These are phyloP conservation scores for Russula vinacea DNA, from an alignment of 768 basidiomycete genomes.

Conservation along the genomic window DNA sequence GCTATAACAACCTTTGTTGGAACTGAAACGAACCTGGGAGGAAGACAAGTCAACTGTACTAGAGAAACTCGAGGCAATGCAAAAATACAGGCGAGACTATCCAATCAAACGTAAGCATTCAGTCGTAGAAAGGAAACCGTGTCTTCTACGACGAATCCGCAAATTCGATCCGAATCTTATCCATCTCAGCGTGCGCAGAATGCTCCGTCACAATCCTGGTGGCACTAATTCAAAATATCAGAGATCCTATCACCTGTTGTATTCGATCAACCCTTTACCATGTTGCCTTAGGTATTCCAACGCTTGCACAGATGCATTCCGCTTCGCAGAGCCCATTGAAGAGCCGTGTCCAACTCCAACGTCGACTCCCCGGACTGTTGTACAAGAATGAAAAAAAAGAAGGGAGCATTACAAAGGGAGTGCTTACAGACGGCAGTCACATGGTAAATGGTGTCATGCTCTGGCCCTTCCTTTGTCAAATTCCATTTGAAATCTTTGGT, in stretches of 20 bases:
- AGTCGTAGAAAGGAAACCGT: no score
- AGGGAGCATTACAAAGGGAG: neutral
- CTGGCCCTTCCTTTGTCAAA: conserved; percentile 9
- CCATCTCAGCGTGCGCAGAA: neutral
- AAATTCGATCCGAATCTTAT: neutral
- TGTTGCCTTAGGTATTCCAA: conserved; percentile 16
- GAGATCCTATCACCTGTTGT: neutral
- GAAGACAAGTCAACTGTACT: conserved; percentile 85
- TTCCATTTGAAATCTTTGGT: conserved; percentile 16
- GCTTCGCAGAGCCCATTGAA: conserved; percentile 18
- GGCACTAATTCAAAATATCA: neutral
- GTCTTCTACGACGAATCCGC: neutral
- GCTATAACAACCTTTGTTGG: conserved; percentile 46
- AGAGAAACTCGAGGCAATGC: conserved; percentile 71
- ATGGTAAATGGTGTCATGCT: conserved; percentile 5
- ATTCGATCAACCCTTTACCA: conserved; percentile 1
- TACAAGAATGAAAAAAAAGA: neutral
- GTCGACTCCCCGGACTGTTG: conserved; percentile 19
- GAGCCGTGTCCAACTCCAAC: conserved; percentile 23
- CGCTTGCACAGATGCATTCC: conserved; percentile 21
- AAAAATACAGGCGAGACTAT: conserved; percentile 84
- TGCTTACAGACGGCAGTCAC: conserved; percentile 22
- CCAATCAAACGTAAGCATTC: neutral
- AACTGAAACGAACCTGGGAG: conserved; percentile 77
- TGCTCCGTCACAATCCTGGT: no score